Base-by-base conservation (phyloP, 306 rosid genomes). In the Dryas drummondii region DNA sequence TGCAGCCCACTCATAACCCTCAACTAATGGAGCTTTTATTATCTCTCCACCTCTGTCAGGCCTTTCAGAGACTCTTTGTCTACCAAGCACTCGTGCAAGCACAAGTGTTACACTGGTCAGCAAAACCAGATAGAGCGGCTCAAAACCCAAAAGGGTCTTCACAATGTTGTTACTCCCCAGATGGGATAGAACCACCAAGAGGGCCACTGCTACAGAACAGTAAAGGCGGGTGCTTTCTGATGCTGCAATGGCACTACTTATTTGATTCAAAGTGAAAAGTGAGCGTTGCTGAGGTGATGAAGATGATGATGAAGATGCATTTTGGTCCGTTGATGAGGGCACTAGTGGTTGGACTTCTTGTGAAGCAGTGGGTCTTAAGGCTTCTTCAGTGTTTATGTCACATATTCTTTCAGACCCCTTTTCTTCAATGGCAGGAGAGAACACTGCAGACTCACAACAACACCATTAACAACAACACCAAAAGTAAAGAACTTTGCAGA, bases 61-160 rank as follows among this genome's bases (percentile, higher is more conserved):
- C 70, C 62, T 56, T 51, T 22, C 80, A 58, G 44, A 68, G 52
- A 61, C 78, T 75, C 78, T 79, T 64, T 78, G 84, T 63, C 74
- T 81, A 3, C 60, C 58, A 55, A 94, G 55, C 71, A 94, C 71
- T n/a, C 54, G 71, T 0, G 89, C 88, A 73, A 86, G 72, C 84
- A 91, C 89, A 76, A 86, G 66, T 2, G 93, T 87, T 44, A 74
- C 64, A 82, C 88, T 87, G 15, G 97, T 88, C 27, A 90, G 63
- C 75, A 91, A 81, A 81, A 91, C 87, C 41, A 94, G 71, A 76
- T 85, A 83, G 68, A 91, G 80, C 1, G 93, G 98, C 76, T 84
- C 83, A 76, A 82, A 90, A 74, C 84, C 73, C 63, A 86, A n/a
- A 22, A 82, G 67, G 53, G 37, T 74, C 64, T 75, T 84, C 52